Conservation (phyloP, 2,329 filamentous ascomycete species). For the Paraconiothyrium sp. region DNA sequence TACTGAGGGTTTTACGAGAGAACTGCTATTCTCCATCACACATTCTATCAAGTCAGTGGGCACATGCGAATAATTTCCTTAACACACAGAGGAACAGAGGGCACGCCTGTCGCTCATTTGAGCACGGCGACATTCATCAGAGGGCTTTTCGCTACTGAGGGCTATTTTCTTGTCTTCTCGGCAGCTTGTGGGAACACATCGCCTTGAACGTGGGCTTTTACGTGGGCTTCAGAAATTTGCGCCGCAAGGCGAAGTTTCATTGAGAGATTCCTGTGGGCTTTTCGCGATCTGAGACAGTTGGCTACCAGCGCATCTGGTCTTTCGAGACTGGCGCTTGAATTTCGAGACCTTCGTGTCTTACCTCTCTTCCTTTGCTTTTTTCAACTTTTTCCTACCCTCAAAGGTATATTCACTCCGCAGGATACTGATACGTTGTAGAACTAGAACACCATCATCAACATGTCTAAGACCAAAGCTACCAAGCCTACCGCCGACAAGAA, state of each 20-base stretch:
- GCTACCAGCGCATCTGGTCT: conserved; percentile 38
- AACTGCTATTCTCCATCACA: conserved; percentile 26
- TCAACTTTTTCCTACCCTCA: conserved; percentile 19
- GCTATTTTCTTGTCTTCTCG: conserved; percentile 56
- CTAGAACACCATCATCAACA: conserved; percentile 36
- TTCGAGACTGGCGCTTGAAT: conserved; percentile 33
- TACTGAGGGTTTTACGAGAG: conserved; percentile 45
- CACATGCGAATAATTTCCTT: conserved; percentile 51
- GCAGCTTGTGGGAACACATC: conserved; percentile 63
- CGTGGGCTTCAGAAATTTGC: conserved; percentile 55
- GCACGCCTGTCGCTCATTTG: conserved; percentile 47
- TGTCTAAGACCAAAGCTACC: conserved; percentile 51
- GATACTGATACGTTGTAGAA: conserved; percentile 47
- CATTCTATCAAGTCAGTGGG: conserved; percentile 53
- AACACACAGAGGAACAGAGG: conserved; percentile 47
- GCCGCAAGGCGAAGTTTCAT: conserved; percentile 44
- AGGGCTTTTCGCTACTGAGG: conserved; percentile 52
- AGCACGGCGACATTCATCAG: conserved; percentile 49
- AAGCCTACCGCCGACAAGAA: conserved; percentile 56
- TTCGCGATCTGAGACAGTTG: conserved; percentile 53
- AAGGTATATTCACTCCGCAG: conserved; percentile 18
- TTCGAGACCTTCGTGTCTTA: conserved; percentile 32
- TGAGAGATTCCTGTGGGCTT: conserved; percentile 56
- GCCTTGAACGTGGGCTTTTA: conserved; percentile 60
- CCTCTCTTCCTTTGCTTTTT: conserved; percentile 30